Percentiles rank a stretch among this genome's conserved stretches.
Conservation (phyloP, 352 stramenopile species). For the Stramenopiles sp. region DNA sequence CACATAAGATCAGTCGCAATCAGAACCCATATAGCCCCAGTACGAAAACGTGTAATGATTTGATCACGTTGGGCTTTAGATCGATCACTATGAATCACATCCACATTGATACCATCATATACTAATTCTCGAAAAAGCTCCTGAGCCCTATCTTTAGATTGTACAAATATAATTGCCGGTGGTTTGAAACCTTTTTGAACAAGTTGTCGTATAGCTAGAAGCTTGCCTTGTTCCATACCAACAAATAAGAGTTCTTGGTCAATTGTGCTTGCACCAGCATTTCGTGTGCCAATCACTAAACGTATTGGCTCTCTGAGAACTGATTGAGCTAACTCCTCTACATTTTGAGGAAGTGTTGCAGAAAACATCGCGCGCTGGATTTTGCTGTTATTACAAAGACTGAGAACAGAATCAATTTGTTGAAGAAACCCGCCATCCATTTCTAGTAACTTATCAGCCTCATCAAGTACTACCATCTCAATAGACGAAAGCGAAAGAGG, state of each 20-base stretch:
- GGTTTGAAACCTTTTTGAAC: slow-evolving; percentile 49
- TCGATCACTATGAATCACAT: slow-evolving; percentile 75
- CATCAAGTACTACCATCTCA: slow-evolving; percentile 79
- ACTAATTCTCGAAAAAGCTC: not conserved
- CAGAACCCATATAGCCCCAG: slow-evolving; percentile 80
- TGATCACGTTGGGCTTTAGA: slow-evolving; percentile 57
- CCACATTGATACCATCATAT: slow-evolving; percentile 6
- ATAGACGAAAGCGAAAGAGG: slow-evolving; percentile 18
- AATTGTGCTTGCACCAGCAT: slow-evolving; percentile 40
- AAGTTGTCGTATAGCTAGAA: slow-evolving; percentile 71
- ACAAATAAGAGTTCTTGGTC: slow-evolving; percentile 85
- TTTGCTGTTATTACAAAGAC: slow-evolving; percentile 22
- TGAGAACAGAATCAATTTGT: slow-evolving; percentile 88
- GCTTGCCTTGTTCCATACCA: slow-evolving; percentile 89
- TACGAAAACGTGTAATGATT: slow-evolving; percentile 69
- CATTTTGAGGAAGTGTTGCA: slow-evolving; percentile 66
- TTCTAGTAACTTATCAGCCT: slow-evolving; percentile 91
- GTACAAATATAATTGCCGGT: slow-evolving; percentile 83
- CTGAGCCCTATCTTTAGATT: slow-evolving; percentile 77
- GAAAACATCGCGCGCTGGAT: slow-evolving; percentile 74
- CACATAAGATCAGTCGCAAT: slow-evolving; percentile 97
- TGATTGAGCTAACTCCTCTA: slow-evolving; percentile 69
- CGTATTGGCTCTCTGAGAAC: slow-evolving; percentile 77
- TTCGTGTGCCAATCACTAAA: slow-evolving; percentile 58
- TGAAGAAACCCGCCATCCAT: slow-evolving; percentile 42